phyloP scores from a whole-genome alignment of 257 asterid species.

The Capsicum chinense region DNA sequence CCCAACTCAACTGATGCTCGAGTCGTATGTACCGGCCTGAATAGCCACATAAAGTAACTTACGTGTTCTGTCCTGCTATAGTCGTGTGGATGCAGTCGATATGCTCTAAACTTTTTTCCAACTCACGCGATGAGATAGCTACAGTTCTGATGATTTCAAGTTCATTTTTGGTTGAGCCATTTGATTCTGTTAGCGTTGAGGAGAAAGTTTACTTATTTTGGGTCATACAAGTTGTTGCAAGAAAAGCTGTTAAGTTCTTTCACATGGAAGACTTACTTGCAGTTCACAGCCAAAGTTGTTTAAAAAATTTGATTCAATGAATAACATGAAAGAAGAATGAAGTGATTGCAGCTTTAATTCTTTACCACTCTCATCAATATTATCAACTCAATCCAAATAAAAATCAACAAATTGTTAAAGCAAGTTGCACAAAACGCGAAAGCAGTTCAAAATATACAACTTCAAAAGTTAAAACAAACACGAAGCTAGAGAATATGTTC shows the following conservation, averaged over 20 bases:
- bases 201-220: background rate
- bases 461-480: too few species aligned
- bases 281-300: background rate
- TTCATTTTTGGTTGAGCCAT: constrained; percentile 20
- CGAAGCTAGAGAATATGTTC: too few species aligned
- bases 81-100: background rate
- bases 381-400: too few species aligned
- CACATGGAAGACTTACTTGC: background rate
- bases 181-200: background rate
- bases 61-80: background rate
- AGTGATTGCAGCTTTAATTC: background rate
- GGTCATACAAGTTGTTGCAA: constrained; percentile 2
- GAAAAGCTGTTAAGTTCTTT: background rate
- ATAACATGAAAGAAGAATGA: too few species aligned
- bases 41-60: background rate
- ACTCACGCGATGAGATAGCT: background rate
- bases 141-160: constrained; percentile 8
- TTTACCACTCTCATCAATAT: background rate
- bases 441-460: too few species aligned
- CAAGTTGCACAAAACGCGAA: too few species aligned
- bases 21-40: constrained; percentile 92
- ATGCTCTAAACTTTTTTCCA: background rate
- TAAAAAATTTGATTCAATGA: background rate
- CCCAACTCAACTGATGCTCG: constrained; percentile 80
- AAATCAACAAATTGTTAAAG: background rate